phyloP scores from a whole-genome alignment of 257 asterid species.

The Scutellaria barbata region DNA sequence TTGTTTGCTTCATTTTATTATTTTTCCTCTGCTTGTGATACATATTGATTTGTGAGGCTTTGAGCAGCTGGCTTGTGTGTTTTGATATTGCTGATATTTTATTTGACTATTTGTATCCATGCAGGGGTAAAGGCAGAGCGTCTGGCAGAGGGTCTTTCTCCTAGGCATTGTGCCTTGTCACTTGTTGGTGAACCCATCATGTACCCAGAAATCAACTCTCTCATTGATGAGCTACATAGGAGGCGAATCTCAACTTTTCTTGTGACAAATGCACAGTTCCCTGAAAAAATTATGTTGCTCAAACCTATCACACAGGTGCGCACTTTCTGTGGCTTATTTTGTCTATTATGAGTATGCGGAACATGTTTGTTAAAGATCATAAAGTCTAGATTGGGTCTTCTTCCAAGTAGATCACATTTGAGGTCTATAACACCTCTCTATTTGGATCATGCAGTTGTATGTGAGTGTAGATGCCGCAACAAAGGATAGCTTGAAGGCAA shows the following conservation, averaged over 20 bases:
- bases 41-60: constrained; percentile 15
- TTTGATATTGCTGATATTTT: constrained; percentile 33
- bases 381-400: constrained; percentile 16
- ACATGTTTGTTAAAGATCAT: constrained; percentile 5
- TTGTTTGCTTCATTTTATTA: constrained; percentile 10
- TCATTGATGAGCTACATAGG: constrained; percentile 82
- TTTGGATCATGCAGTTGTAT: constrained; percentile 65
- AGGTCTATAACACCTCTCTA: constrained; percentile 28
- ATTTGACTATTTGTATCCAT: constrained; percentile 32
- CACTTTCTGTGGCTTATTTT: constrained; percentile 21
- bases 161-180: constrained; percentile 96
- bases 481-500: constrained; percentile 97
- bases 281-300: constrained; percentile 75
- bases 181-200: constrained; percentile 99
- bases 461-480: constrained; percentile 99
- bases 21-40: neutral
- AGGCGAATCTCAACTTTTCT: constrained; percentile 94
- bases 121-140: constrained; percentile 91
- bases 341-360: constrained; percentile 20
- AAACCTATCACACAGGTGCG: constrained; percentile 88
- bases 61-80: constrained; percentile 25
- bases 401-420: neutral
- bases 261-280: constrained; percentile 98
- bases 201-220: constrained; percentile 95
- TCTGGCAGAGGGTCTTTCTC: constrained; percentile 90